Conservation (phyloP, 306 rosid species). For the Citrullus mucosospermus region DNA sequence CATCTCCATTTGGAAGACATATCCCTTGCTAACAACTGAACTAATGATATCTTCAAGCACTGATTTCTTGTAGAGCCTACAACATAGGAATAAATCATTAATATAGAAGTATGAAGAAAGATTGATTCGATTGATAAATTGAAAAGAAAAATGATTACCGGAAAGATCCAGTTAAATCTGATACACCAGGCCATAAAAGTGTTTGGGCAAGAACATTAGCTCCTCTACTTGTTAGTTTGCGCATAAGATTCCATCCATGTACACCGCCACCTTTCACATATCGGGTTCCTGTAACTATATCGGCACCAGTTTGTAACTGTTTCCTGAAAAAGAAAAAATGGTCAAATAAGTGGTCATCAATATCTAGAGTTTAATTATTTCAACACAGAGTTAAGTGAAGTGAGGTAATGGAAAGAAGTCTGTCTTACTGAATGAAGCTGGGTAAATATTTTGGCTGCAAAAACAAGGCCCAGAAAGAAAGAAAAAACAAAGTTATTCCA, state of each 20-base stretch:
- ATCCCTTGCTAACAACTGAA: constrained; percentile 87
- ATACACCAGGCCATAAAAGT: constrained; percentile 91
- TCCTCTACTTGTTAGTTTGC: constrained; percentile 95
- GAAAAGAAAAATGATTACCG: constrained; percentile 33
- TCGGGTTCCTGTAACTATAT: constrained; percentile 89
- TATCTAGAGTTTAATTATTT: neutral
- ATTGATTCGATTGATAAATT: constrained; percentile 8
- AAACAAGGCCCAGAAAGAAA: constrained; percentile 14
- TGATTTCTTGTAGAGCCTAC: constrained; percentile 78
- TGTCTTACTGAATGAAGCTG: constrained; percentile 59
- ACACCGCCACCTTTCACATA: constrained; percentile 92
- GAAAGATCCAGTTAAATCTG: constrained; percentile 95
- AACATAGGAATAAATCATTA: constrained; percentile 11
- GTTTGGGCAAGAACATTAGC: constrained; percentile 98
- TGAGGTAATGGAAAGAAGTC: neutral
- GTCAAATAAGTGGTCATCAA: neutral
- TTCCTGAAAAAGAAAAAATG: constrained; percentile 26
- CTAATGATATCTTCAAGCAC: constrained; percentile 88
- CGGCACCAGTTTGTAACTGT: constrained; percentile 73
- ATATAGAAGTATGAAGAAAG: constrained; percentile 13
- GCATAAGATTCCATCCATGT: constrained; percentile 99
- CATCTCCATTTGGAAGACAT: constrained; percentile 99
- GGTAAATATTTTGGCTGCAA: constrained; percentile 92
- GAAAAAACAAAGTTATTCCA: constrained; percentile 9
- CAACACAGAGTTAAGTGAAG: neutral